phyloP scores from a whole-genome alignment of 2,329 filamentous ascomycete genomes.

The Aureobasidium uvarum region DNA sequence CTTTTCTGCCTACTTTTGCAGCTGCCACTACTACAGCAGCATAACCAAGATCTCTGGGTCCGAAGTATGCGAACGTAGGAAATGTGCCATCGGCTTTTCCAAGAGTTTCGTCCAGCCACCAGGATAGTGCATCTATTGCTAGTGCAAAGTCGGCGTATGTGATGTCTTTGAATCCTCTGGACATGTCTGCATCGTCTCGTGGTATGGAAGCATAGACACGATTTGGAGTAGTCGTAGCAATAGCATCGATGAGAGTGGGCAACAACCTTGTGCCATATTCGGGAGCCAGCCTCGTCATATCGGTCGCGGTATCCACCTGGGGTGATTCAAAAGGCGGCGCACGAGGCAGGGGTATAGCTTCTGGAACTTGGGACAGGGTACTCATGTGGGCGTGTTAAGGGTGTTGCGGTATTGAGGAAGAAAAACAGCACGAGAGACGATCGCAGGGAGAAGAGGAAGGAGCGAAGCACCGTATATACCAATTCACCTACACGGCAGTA shows the following conservation, averaged over 20 bases:
- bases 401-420: background rate
- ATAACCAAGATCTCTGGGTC: conserved; percentile 24
- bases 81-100: conserved; percentile 17
- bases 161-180: conserved; percentile 11
- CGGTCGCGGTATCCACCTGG: background rate
- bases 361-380: background rate
- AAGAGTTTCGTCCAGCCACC: conserved; percentile 20
- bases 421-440: background rate
- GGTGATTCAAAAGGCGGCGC: background rate
- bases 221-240: background rate
- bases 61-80: conserved; percentile 23
- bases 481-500: background rate
- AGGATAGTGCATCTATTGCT: conserved; percentile 21
- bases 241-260: conserved; percentile 14
- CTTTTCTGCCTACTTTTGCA: conserved; percentile 24
- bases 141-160: conserved; percentile 2
- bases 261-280: conserved; percentile 15
- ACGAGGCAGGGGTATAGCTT: background rate
- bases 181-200: conserved; percentile 12
- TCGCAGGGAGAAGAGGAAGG: background rate
- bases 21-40: conserved; percentile 16
- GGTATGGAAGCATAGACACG: conserved; percentile 24
- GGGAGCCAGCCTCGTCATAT: background rate
- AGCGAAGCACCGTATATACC: background rate
- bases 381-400: background rate